Conservation (phyloP, 2,329 filamentous ascomycete species). For the Aspergillus ochraceoroseus region DNA sequence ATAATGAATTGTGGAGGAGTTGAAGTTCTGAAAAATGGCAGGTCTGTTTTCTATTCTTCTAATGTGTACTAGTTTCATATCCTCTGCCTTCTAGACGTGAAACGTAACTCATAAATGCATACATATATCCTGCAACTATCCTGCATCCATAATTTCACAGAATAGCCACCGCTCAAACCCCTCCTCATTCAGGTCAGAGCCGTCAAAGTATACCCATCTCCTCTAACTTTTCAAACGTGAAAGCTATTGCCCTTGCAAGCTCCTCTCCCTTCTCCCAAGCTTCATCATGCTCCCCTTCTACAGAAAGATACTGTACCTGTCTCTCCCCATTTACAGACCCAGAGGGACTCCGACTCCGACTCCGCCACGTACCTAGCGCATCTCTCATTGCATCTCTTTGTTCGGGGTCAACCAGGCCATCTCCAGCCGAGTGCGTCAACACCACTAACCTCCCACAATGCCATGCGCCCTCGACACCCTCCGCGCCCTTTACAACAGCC, state of each 20-base stretch:
- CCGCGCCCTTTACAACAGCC: slow-evolving; percentile 27
- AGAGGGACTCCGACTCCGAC: slow-evolving; percentile 7
- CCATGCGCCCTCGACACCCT: slow-evolving; percentile 35
- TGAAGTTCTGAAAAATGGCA: slow-evolving; percentile 25
- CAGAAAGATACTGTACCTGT: slow-evolving; percentile 39
- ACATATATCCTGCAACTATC: not conserved
- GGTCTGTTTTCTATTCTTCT: slow-evolving; percentile 23
- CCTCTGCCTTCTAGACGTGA: slow-evolving; percentile 6
- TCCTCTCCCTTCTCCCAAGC: slow-evolving; percentile 41
- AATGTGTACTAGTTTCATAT: slow-evolving; percentile 25
- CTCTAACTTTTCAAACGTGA: slow-evolving; percentile 29
- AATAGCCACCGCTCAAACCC: too few species aligned
- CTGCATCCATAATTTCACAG: not conserved
- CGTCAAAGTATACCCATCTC: slow-evolving; percentile 20
- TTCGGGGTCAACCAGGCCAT: slow-evolving; percentile 39
- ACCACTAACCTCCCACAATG: slow-evolving; percentile 34
- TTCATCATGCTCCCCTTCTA: slow-evolving; percentile 41
- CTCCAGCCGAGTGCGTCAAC: slow-evolving; percentile 41
- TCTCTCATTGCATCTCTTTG: slow-evolving; percentile 46
- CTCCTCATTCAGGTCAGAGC: slow-evolving; percentile 3
- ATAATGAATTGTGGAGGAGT: slow-evolving; percentile 26
- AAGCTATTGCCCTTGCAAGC: slow-evolving; percentile 37
- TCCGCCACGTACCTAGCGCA: slow-evolving; percentile 46
- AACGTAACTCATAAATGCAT: slow-evolving; percentile 14
- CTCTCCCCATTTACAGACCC: too few species aligned